Conservation (phyloP, 2,329 filamentous ascomycete genomes). For the Penicillium italicum region DNA sequence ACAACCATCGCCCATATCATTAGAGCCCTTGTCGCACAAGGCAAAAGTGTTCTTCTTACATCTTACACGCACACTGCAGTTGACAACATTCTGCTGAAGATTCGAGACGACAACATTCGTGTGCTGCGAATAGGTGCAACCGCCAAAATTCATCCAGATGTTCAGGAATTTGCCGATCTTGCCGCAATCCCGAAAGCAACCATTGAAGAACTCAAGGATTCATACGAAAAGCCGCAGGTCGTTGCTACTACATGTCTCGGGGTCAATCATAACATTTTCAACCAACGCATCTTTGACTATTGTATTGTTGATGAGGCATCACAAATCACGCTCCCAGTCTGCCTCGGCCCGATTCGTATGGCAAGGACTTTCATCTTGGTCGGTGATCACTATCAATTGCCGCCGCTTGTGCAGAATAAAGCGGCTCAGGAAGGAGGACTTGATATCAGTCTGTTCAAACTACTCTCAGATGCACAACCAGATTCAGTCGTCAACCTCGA, state of each 20-base stretch:
- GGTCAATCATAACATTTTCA: slow-evolving; percentile 84
- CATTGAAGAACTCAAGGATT: slow-evolving; percentile 77
- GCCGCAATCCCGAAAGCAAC: slow-evolving; percentile 69
- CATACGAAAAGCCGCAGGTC: slow-evolving; percentile 81
- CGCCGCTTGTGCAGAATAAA: slow-evolving; percentile 89
- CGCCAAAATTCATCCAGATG: slow-evolving; percentile 82
- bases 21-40: slow-evolving; percentile 77
- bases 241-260: slow-evolving; percentile 94
- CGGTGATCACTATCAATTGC: slow-evolving; percentile 93
- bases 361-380: slow-evolving; percentile 91
- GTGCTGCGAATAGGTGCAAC: slow-evolving; percentile 81
- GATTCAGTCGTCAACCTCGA: slow-evolving; percentile 84
- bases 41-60: slow-evolving; percentile 87
- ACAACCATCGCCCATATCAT: slow-evolving; percentile 98
- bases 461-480: slow-evolving; percentile 84
- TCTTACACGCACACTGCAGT: slow-evolving; percentile 98
- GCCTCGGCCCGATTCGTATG: slow-evolving; percentile 88
- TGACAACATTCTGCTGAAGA: slow-evolving; percentile 94
- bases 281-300: slow-evolving; percentile 87
- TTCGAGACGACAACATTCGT: slow-evolving; percentile 71
- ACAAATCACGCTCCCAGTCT: slow-evolving; percentile 93
- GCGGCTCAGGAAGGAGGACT: slow-evolving; percentile 80
- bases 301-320: slow-evolving; percentile 98
- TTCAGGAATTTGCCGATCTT: slow-evolving; percentile 78
- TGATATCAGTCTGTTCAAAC: slow-evolving; percentile 89